Evolutionary conservation across 78 protist species (phyloP).

Genomic region (Planoprotostelium fungivorum): DNA sequence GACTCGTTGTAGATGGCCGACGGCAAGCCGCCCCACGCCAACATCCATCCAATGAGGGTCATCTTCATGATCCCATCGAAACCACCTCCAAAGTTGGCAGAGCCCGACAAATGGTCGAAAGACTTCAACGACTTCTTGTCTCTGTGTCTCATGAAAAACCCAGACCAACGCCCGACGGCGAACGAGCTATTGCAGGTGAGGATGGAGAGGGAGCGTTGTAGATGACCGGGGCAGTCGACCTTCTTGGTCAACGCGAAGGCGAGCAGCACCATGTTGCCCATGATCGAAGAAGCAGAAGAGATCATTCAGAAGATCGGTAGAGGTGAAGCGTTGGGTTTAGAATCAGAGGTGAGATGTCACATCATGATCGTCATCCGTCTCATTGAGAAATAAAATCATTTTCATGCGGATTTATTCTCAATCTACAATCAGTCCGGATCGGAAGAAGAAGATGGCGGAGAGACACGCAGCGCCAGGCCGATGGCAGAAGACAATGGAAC

Average conservation of each 20-base stretch:
- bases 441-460: constrained; percentile 27
- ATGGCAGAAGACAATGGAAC: constrained; percentile 49
- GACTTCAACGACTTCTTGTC: constrained; percentile 63
- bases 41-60: constrained; percentile 23
- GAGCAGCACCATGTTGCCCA: constrained; percentile 19
- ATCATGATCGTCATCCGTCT: too few species aligned
- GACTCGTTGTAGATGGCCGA: constrained; percentile 8
- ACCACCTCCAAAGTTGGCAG: constrained; percentile 63
- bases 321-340: constrained; percentile 57
- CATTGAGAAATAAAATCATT: too few species aligned
- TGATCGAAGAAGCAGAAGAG: constrained; percentile 47
- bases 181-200: constrained; percentile 55
- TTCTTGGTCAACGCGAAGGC: constrained; percentile 32
- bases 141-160: constrained; percentile 72
- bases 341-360: constrained; percentile 15
- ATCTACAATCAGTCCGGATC: background rate
- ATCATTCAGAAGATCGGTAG: constrained; percentile 54
- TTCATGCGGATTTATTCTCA: background rate
- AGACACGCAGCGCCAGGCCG: constrained; percentile 9
- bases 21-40: constrained; percentile 75
- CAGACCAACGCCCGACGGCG: constrained; percentile 69
- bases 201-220: background rate
- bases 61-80: constrained; percentile 36
- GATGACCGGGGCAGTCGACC: constrained; percentile 5
- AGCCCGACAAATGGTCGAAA: constrained; percentile 53